Conservation (phyloP, 164 flowering plant genomes). For the Tinospora cordifolia region DNA sequence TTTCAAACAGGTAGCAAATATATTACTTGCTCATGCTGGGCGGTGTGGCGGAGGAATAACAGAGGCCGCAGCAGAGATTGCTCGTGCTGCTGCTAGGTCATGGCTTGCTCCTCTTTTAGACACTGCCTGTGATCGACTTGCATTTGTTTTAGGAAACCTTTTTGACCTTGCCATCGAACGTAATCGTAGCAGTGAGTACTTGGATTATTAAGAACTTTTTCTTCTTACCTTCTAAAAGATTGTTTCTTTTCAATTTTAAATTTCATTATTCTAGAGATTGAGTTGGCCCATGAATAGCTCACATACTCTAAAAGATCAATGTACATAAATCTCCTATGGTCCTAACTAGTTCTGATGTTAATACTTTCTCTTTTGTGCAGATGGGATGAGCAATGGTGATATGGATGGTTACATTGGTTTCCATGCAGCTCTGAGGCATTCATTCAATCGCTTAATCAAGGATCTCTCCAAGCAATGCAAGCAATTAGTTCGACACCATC, state of each 20-base stretch:
- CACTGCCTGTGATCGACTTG: constrained; percentile 91
- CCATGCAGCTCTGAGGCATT: constrained; percentile 77
- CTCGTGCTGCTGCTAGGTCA: constrained; percentile 85
- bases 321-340: too few species aligned
- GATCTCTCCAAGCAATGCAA: constrained; percentile 87
- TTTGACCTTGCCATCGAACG: constrained; percentile 88
- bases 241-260: neutral
- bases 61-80: constrained; percentile 96
- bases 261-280: neutral
- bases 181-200: constrained; percentile 36
- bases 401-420: constrained; percentile 95
- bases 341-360: neutral
- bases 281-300: neutral
- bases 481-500: constrained; percentile 81
- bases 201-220: constrained; percentile 28
- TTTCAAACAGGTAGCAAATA: constrained; percentile 77
- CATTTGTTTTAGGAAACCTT: constrained; percentile 76
- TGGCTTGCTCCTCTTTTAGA: constrained; percentile 97
- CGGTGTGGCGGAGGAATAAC: constrained; percentile 69
- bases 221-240: neutral
- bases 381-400: constrained; percentile 41
- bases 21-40: constrained; percentile 95
- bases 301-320: neutral
- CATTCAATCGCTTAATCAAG: constrained; percentile 59
- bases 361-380: constrained; percentile 28